Base-by-base conservation (phyloP, 768 basidiomycete species). In the Trametopsis cervina region DNA sequence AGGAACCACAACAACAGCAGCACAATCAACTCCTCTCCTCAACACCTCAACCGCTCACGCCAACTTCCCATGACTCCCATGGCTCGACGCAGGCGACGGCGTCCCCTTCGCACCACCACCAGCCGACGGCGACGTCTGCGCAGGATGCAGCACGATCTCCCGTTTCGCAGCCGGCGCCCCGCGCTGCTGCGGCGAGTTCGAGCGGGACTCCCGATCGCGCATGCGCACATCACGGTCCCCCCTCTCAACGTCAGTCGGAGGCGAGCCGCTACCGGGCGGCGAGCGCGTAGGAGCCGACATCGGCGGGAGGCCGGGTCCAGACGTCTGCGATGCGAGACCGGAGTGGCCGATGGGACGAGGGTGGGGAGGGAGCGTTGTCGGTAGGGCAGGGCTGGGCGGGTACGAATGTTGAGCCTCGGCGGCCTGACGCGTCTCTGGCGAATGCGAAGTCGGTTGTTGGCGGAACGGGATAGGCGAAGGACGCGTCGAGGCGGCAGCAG, bases 381-480 rank as follows among this genome's bases (percentile, higher is more conserved):
- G 74, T 11, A 85, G 66, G 21, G 79, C 63, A 0, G 85, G 80
- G 55, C 73, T 72, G 47, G 67, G 41, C 58, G 71, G 51, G 76
- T 68, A 29, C 38, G 58, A 60, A 4, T 57, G 50, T 18, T 55
- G 46, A 35, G 40, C 44, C 33, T 78, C 77, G 7, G 51, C 22
- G 27, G 44, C 45, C 44, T 76, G 78, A 24, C 82, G 78, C 11
- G 74, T 70, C 60, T 87, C 85, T 17, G 83, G 83, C 18, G 85
- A 86, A 58, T 75, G 82, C 11, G 83, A 77, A 4, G 77, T 66
- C 7, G 81, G 79, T 58, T 86, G 85, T 2, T 77, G 80, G 55
- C 80, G 77, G 75, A 87, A 83, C 13, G 85, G 85, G 40, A 77
- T 78, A 2, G 85, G 85, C 17, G 84, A 86, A 0, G 78, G 81